Evolutionary conservation across 2,329 filamentous ascomycete species (phyloP), one percentile per base, ranked within the genome.

Genomic region (Fusarium scirpi): DNA sequence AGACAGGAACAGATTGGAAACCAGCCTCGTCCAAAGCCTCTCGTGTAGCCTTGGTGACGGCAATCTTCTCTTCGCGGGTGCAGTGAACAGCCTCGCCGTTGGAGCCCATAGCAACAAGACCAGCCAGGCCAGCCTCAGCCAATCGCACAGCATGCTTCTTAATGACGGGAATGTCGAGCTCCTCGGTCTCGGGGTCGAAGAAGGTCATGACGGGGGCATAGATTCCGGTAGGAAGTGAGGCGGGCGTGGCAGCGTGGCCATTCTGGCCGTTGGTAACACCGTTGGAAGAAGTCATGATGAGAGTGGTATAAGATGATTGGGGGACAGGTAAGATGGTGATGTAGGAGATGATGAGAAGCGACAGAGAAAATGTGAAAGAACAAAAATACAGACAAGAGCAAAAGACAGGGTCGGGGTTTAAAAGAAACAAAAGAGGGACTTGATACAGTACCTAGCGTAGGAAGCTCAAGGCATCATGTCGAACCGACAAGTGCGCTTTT

Each of bases 181-280:
- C 92, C 82, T 97, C 94, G 47, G 92, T 96, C 70, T 91, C 87
- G 9, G 91, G 86, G 81, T 95, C 85, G 84, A 97, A 97, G 80
- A 97, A 97, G 76, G 93, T 97, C 90, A 96, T 93, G 65, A 92
- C 95, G 27, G 94, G 94, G 65, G 92, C 92, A 81, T 96, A 97
- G 79, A 96, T 94, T 78, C 93, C 93, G 76, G 91, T 91, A 46
- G 92, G 91, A 58, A 97, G 87, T 69, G 90, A 85, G 62, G 86
- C 82, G 67, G 82, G 82, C 20, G 81, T 69, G 69, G 80, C 77
- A 20, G 65, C 34, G 20, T 69, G 64, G 60, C 73, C 73, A 59
- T 75, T 76, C 34, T 73, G 52, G 30, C 70, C 72, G 45, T 74
- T 74, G 57, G 53, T 44, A 41, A 27, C 45, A 58, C 63, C 69